These are phyloP conservation scores for Skeletonema marinoi DNA, from an alignment of 108 stramenopile genomes.

Conservation along the genomic window DNA sequence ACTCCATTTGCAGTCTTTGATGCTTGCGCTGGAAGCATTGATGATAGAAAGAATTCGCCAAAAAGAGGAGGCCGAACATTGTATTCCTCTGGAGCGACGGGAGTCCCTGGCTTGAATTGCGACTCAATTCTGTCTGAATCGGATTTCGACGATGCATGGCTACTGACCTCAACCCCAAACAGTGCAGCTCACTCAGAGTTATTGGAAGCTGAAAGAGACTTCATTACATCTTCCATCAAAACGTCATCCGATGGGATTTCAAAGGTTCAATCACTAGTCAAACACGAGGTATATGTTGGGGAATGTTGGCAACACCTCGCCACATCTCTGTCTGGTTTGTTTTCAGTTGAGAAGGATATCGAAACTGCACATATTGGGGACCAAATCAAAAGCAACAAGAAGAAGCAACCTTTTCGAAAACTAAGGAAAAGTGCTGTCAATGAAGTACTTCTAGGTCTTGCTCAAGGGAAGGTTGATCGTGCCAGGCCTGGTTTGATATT, in stretches of 20 bases:
- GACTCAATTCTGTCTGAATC: slow-evolving; percentile 23
- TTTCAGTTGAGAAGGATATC: slow-evolving; percentile 80
- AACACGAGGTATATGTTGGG: slow-evolving; percentile 64
- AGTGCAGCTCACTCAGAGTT: slow-evolving; percentile 55
- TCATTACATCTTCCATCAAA: slow-evolving; percentile 60
- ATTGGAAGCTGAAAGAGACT: slow-evolving; percentile 66
- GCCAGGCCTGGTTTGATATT: slow-evolving; percentile 50
- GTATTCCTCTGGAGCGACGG: slow-evolving; percentile 40
- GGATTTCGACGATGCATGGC: slow-evolving; percentile 28
- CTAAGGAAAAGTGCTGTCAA: slow-evolving; percentile 66
- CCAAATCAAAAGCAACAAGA: slow-evolving; percentile 53
- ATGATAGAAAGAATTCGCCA: not conserved
- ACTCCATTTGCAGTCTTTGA: slow-evolving; percentile 40
- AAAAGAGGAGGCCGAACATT: slow-evolving; percentile 12
- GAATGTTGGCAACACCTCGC: slow-evolving; percentile 77
- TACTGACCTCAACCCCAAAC: slow-evolving; percentile 23
- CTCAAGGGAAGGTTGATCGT: slow-evolving; percentile 71
- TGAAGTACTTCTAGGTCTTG: slow-evolving; percentile 64
- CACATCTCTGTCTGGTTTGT: slow-evolving; percentile 70
- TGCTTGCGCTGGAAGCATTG: slow-evolving; percentile 5
- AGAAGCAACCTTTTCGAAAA: slow-evolving; percentile 76
- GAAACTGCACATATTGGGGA: slow-evolving; percentile 60
- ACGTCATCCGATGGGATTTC: slow-evolving; percentile 55
- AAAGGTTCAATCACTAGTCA: slow-evolving; percentile 50
- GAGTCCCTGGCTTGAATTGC: slow-evolving; percentile 24